A percentile compares a stretch with the other conserved stretches of the same genome.
These are phyloP conservation scores for Helianthus annuus DNA, from an alignment of 129 eudicot genomes.

Conservation along the genomic window HanXRQr2.0-SUNRISE NC_035443.2:49433037-49433536, in stretches of 20 bases:
- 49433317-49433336: too few relatives aligned
- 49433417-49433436: slow-evolving; percentile 97
- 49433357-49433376: slow-evolving; percentile 74
- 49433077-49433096: slow-evolving; percentile 79
- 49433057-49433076: slow-evolving; percentile 84
- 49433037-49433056: slow-evolving; percentile 90
- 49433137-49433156: slow-evolving; percentile 98
- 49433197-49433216: slow-evolving; percentile 81
- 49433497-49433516: slow-evolving; percentile 94
- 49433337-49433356: slow-evolving; percentile 18
- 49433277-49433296: slow-evolving; percentile 13
- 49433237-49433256: slow-evolving; percentile 70
- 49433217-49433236: slow-evolving; percentile 96
- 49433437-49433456: slow-evolving; percentile 88
- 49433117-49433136: slow-evolving; percentile 72
- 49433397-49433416: slow-evolving; percentile 81
- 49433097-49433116: slow-evolving; percentile 58
- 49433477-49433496: slow-evolving; percentile 81
- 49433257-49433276: slow-evolving; percentile 94
- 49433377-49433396: slow-evolving; percentile 83
- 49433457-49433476: slow-evolving; percentile 81
- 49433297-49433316: not conserved
- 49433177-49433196: slow-evolving; percentile 85
- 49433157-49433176: slow-evolving; percentile 89
- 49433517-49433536: slow-evolving; percentile 95